Percentiles rank a stretch among this genome's conserved stretches.
phyloP scores from a whole-genome alignment of 108 stramenopile species.

The Cylindrotheca closterium region DNA sequence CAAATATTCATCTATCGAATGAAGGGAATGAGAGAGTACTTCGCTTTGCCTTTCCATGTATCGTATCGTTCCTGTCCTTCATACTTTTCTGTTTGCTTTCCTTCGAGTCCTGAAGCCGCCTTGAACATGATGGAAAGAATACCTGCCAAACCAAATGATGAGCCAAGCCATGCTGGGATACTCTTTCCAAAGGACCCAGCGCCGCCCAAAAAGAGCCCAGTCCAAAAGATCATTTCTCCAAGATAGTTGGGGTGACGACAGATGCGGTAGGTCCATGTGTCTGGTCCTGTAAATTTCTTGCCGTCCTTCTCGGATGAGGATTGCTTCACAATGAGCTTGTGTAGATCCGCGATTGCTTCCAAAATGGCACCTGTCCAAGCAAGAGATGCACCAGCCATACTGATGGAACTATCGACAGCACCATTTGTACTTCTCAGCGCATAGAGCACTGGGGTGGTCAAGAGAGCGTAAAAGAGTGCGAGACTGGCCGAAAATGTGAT shows the following conservation, averaged over 20 bases:
- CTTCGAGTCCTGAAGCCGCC: constrained; percentile 53
- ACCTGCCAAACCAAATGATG: constrained; percentile 51
- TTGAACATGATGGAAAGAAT: constrained; percentile 59
- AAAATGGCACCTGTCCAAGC: constrained; percentile 40
- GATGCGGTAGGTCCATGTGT: constrained; percentile 32
- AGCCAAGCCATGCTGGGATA: constrained; percentile 41
- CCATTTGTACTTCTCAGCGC: constrained; percentile 14
- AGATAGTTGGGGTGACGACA: constrained; percentile 76
- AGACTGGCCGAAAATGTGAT: constrained; percentile 29
- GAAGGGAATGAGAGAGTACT: constrained; percentile 42
- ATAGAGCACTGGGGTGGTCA: constrained; percentile 36
- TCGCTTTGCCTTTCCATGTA: constrained; percentile 46
- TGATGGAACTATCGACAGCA: not conserved
- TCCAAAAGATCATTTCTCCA: constrained; percentile 73
- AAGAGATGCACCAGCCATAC: not conserved
- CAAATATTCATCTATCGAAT: no score
- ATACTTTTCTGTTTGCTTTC: constrained; percentile 60
- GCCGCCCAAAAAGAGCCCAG: constrained; percentile 54
- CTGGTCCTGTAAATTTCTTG: constrained; percentile 26
- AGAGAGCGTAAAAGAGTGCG: constrained; percentile 31
- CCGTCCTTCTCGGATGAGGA: not conserved
- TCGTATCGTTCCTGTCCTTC: constrained; percentile 43
- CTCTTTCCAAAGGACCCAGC: constrained; percentile 45
- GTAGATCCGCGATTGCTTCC: constrained; percentile 39
- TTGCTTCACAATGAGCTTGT: constrained; percentile 32